Percentiles rank a stretch among this genome's conserved stretches.
Conservation (phyloP, 225 moss, liverwort and hornwort species). For the Pseudisothecium myosuroides region DNA sequence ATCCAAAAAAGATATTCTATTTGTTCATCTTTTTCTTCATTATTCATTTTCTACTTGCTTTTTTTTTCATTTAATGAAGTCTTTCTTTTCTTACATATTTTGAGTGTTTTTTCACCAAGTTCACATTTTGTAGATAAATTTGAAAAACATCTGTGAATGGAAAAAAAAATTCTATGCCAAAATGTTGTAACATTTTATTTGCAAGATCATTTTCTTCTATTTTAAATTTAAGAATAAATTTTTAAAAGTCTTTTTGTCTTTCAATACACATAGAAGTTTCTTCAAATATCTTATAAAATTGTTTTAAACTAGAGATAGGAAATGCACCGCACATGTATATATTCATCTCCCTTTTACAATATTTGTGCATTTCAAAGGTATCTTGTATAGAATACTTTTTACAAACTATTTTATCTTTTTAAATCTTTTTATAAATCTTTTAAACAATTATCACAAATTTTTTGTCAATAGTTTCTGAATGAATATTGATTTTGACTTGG, state of each 20-base stretch:
- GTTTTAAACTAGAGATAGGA: neutral
- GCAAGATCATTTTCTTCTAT: neutral
- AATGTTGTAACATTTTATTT: neutral
- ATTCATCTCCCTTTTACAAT: neutral
- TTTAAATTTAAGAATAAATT: neutral
- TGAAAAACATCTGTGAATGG: neutral
- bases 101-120: too few species aligned
- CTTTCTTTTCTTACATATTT: neutral
- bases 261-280: neutral
- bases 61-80: neutral
- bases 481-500: neutral
- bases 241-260: neutral
- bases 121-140: neutral
- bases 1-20: neutral
- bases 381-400: neutral
- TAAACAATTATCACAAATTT: neutral
- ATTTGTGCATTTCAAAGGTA: neutral
- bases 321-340: accelerated
- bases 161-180: too few species aligned
- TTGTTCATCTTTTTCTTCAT: neutral
- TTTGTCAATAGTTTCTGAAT: neutral
- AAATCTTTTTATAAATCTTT: neutral
- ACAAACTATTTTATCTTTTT: neutral
- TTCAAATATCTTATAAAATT: neutral
- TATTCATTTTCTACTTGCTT: neutral